Base-by-base conservation (phyloP, 192 early-diverging fungal genomes). In the Powellomyces hirtus region DNA sequence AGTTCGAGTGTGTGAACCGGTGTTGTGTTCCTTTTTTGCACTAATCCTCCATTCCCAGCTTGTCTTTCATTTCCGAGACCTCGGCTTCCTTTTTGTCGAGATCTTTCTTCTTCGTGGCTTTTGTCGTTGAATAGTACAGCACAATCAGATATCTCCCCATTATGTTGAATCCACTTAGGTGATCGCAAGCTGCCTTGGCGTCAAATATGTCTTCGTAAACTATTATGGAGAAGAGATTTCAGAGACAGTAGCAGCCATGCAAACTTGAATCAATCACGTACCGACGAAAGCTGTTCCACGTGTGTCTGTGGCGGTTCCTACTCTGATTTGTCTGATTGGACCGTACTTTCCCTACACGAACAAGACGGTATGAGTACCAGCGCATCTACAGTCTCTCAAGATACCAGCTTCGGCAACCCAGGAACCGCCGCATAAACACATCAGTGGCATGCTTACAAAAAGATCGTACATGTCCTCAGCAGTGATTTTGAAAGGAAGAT, bases 131-230 rank as follows among this genome's bases (percentile, higher is more conserved):
- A 76, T 93, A 92, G 64, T 97, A 98, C 31, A 96, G 77, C 3
- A 98, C 93, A 45, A 98, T 93, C 73, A 98, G 69, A 68, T 99
- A 99, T 66, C 97, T 81, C 0, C 93, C 74, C 81, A 93, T 87
- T 35, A 99, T 90, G 72, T 99, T 99, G 77, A 95, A 99, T 42
- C 97, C 97, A 49, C 89, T 89, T 18, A 99, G 72, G 73, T 97
- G 95, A 59, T 97, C 94, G 72, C 94, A 96, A 0, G 97, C 97
- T 18, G 90, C 89, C 77, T 99, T 99, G 31, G 95, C 94, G 65
- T 99, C 97, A 71, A 92, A 94, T 6, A 98, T 96, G 66, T 98
- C 97, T 68, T 98, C 96, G 66, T 96, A 98, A 1, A 98, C 90
- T 75, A 66, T 10, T n/a, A n/a, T 24, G 16, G 26, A 22, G 4